phyloP scores from a whole-genome alignment of 108 stramenopile species.

The Chaetoceros tenuissimus region DNA sequence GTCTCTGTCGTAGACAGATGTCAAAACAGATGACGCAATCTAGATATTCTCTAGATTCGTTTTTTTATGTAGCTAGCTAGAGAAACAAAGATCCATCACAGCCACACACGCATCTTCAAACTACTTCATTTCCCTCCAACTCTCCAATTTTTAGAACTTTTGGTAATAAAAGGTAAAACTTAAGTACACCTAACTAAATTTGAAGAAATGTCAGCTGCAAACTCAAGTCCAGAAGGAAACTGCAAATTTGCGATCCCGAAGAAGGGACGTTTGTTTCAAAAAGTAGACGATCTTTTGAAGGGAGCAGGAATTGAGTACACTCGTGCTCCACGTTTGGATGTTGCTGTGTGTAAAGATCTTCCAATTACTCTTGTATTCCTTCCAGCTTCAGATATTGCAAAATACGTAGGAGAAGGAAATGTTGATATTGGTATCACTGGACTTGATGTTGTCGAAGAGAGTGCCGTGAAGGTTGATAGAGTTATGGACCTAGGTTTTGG shows the following conservation, averaged over 20 bases:
- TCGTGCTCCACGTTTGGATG: constrained; percentile 77
- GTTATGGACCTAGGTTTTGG: constrained; percentile 92
- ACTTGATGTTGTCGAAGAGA: constrained; percentile 77
- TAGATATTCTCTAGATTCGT: no score
- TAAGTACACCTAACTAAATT: no score
- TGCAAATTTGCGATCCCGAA: constrained; percentile 92
- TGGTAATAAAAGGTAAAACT: no score
- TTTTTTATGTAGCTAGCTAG: no score
- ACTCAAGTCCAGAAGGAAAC: constrained; percentile 45
- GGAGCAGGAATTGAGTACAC: constrained; percentile 92
- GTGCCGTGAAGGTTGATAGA: constrained; percentile 63
- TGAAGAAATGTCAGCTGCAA: no score
- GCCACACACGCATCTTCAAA: no score
- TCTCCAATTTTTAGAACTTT: no score
- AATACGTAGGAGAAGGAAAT: constrained; percentile 92
- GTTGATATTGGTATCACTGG: constrained; percentile 96
- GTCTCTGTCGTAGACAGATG: no score
- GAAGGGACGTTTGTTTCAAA: constrained; percentile 92
- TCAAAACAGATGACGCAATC: no score
- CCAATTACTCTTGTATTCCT: constrained; percentile 93
- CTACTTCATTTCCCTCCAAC: no score
- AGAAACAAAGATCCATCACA: no score
- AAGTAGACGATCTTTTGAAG: constrained; percentile 81
- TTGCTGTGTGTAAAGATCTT: constrained; percentile 74
- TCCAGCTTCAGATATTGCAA: constrained; percentile 93